These are phyloP conservation scores for Emmonsiellopsis sp. DNA, from an alignment of 2,329 filamentous ascomycete species.

Conservation along the genomic window DNA sequence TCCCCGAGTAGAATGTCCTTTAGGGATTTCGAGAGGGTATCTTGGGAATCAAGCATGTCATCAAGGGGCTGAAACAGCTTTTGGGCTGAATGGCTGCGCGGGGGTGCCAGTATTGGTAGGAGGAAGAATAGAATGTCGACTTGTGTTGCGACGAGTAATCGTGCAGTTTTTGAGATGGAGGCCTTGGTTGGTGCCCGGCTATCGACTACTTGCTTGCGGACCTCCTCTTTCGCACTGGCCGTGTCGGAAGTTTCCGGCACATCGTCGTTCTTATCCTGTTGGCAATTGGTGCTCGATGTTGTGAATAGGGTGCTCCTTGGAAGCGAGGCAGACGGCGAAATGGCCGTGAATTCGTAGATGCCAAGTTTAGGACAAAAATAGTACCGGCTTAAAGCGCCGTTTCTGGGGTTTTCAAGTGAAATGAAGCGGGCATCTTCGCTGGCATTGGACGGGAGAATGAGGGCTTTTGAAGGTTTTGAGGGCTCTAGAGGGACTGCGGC, in stretches of 20 bases:
- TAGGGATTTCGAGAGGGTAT: conserved; percentile 32
- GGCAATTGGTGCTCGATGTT: conserved; percentile 8
- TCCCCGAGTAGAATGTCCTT: conserved; percentile 28
- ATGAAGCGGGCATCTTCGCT: conserved; percentile 46
- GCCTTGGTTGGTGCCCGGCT: conserved; percentile 21
- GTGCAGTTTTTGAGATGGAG: conserved; percentile 56
- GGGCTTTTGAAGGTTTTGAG: conserved; percentile 36
- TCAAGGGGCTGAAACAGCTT: conserved; percentile 39
- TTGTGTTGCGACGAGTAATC: conserved; percentile 74
- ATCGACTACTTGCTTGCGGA: background rate
- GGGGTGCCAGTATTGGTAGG: conserved; percentile 57
- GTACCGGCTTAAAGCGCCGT: conserved; percentile 40
- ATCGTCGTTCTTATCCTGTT: background rate
- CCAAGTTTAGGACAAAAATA: conserved; percentile 50
- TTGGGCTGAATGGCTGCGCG: conserved; percentile 23
- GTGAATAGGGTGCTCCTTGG: conserved; percentile 49
- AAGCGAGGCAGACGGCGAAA: conserved; percentile 41
- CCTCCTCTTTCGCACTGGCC: background rate
- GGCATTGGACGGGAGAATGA: conserved; percentile 47
- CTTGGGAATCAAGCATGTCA: conserved; percentile 38
- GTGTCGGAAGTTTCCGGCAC: background rate
- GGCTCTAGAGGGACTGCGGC: conserved; percentile 12
- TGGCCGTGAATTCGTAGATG: conserved; percentile 52
- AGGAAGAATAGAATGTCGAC: conserved; percentile 79
- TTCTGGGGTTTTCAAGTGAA: conserved; percentile 46